Conservation (phyloP, 495 filamentous ascomycete species). For the Neurospora sp. region DNA sequence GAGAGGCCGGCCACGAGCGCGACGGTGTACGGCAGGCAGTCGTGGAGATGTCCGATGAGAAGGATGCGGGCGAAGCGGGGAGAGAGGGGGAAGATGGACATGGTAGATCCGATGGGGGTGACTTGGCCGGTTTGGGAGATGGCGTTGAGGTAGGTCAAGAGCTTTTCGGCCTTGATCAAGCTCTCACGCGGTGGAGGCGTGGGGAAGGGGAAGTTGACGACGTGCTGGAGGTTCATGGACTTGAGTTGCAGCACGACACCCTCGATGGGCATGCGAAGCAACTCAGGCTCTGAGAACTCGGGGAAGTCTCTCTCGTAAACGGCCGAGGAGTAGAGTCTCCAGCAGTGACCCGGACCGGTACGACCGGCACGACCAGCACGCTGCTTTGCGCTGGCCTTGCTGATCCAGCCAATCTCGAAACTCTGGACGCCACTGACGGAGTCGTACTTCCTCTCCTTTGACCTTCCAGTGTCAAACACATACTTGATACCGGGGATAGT, state of each 20-base stretch:
- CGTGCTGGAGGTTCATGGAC: slow-evolving; percentile 83
- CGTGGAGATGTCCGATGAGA: slow-evolving; percentile 72
- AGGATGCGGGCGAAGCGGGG: slow-evolving; percentile 89
- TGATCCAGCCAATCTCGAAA: slow-evolving; percentile 93
- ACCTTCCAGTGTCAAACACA: slow-evolving; percentile 85
- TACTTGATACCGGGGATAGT: slow-evolving; percentile 95
- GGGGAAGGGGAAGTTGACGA: slow-evolving; percentile 96
- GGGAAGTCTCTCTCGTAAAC: slow-evolving; percentile 87
- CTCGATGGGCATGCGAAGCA: slow-evolving; percentile 87
- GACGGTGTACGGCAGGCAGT: slow-evolving; percentile 76
- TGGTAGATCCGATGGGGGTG: slow-evolving; percentile 63
- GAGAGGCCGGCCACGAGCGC: slow-evolving; percentile 83
- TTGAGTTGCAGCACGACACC: slow-evolving; percentile 89
- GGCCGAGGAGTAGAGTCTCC: slow-evolving; percentile 85
- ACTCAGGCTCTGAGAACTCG: slow-evolving; percentile 79
- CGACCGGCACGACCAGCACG: slow-evolving; percentile 89
- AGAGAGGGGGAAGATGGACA: slow-evolving; percentile 80
- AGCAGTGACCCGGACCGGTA: slow-evolving; percentile 94
- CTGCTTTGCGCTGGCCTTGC: slow-evolving; percentile 91
- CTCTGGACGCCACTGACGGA: slow-evolving; percentile 80
- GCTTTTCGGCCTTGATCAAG: slow-evolving; percentile 75
- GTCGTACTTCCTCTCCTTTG: slow-evolving; percentile 87
- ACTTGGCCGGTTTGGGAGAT: slow-evolving; percentile 59
- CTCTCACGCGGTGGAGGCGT: slow-evolving; percentile 76
- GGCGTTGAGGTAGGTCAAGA: slow-evolving; percentile 65